Evolutionary conservation across 306 rosid genomes (phyloP).

Genomic region (Quercus bicolor): DNA sequence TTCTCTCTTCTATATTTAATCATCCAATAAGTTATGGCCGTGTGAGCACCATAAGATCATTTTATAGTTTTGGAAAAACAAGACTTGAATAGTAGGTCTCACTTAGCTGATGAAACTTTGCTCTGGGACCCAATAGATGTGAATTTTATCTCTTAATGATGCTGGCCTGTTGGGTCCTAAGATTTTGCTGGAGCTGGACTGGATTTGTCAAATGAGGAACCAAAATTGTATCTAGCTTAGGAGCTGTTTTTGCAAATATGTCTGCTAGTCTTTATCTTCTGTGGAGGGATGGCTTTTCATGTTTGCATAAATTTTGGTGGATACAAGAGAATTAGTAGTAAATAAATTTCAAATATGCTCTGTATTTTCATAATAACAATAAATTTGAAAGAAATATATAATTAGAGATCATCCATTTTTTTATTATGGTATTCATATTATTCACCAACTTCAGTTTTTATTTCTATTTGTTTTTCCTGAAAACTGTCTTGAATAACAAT

Average conservation of each 20-base stretch:
- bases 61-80: background rate
- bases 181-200: no score
- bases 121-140: background rate
- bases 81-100: background rate
- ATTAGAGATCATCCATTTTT: background rate
- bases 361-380: no score
- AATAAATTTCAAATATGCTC: no score
- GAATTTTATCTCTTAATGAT: no score
- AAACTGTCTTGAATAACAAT: background rate
- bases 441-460: background rate
- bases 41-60: background rate
- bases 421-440: background rate
- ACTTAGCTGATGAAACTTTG: background rate
- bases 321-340: no score
- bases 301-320: background rate
- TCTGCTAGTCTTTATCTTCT: background rate
- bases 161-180: no score
- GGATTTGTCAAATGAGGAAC: no score
- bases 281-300: background rate
- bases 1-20: background rate
- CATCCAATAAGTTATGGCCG: background rate
- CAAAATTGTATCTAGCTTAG: no score
- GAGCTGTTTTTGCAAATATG: background rate
- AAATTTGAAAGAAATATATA: background rate
- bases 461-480: background rate